Percentiles rank a stretch among this genome's conserved stretches.
Conservation (phyloP, 2,329 filamentous ascomycete genomes). For the Proliferodiscus dingleyae region DNA sequence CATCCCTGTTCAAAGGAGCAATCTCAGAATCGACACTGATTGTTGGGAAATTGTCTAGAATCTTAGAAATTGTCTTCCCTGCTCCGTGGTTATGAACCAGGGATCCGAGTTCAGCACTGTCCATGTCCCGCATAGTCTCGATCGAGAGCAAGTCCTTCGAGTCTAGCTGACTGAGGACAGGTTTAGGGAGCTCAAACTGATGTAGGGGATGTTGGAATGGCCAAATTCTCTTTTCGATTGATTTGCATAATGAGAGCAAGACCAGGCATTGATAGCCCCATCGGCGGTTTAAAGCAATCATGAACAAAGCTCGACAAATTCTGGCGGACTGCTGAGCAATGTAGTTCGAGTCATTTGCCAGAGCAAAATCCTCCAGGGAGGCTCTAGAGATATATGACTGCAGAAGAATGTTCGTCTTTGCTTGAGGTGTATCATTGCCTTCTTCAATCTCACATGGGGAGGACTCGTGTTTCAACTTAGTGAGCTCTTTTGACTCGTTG, state of each 20-base stretch:
- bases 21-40: constrained; percentile 89
- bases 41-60: constrained; percentile 89
- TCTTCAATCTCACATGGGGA: constrained; percentile 76
- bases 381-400: constrained; percentile 90
- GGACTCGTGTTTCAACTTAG: constrained; percentile 60
- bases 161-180: constrained; percentile 79
- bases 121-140: constrained; percentile 88
- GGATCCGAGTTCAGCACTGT: constrained; percentile 79
- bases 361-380: constrained; percentile 86
- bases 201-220: constrained; percentile 90
- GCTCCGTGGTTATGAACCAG: constrained; percentile 88
- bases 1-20: constrained; percentile 89
- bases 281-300: constrained; percentile 90
- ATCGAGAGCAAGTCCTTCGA: constrained; percentile 73
- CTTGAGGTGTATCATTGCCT: constrained; percentile 64
- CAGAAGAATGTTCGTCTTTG: constrained; percentile 92
- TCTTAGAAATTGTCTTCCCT: constrained; percentile 72
- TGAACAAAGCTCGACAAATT: constrained; percentile 92
- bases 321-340: constrained; percentile 92
- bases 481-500: constrained; percentile 83
- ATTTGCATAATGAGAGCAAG: constrained; percentile 86
- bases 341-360: constrained; percentile 88
- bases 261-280: constrained; percentile 97
- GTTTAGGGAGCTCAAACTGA: constrained; percentile 85
- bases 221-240: constrained; percentile 95